phyloP scores from a whole-genome alignment of 1,284 basidiomycete genomes.

The Boletus semigastroideus region DNA sequence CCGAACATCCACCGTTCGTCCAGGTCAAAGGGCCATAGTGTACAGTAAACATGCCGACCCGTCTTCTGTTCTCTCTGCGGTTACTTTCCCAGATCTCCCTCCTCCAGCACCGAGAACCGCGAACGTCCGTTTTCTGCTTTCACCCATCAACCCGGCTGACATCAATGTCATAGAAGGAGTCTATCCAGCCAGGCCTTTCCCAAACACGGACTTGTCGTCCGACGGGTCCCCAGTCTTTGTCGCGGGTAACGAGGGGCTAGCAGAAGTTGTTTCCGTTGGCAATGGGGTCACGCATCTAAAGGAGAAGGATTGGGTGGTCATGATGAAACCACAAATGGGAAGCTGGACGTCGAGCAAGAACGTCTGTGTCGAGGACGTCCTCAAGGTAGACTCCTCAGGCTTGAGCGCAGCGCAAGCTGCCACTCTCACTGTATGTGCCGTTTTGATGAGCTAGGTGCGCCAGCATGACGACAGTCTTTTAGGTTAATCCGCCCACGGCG shows the following conservation, averaged over 20 bases:
- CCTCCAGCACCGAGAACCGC: slow-evolving; percentile 54
- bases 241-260: slow-evolving; percentile 80
- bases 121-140: slow-evolving; percentile 70
- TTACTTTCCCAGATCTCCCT: slow-evolving; percentile 54
- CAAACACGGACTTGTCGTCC: slow-evolving; percentile 39
- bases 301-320: slow-evolving; percentile 73
- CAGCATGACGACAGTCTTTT: background rate
- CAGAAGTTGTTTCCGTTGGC: slow-evolving; percentile 62
- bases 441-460: background rate
- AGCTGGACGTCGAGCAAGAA: slow-evolving; percentile 75
- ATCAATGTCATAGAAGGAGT: slow-evolving; percentile 81
- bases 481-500: slow-evolving; percentile 85
- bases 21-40: slow-evolving; percentile 59
- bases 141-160: slow-evolving; percentile 81
- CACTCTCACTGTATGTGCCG: slow-evolving; percentile 57
- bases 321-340: slow-evolving; percentile 66
- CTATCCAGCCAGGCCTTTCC: slow-evolving; percentile 67
- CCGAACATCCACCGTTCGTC: slow-evolving; percentile 16
- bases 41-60: slow-evolving; percentile 64
- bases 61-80: slow-evolving; percentile 51
- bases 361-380: slow-evolving; percentile 53
- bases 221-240: slow-evolving; percentile 49
- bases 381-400: slow-evolving; percentile 53
- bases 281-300: slow-evolving; percentile 48
- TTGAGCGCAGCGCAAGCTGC: slow-evolving; percentile 67